These are phyloP conservation scores for Globisporangium rhizosaccharum DNA, from an alignment of 352 stramenopile species.

Conservation along the genomic window DNA sequence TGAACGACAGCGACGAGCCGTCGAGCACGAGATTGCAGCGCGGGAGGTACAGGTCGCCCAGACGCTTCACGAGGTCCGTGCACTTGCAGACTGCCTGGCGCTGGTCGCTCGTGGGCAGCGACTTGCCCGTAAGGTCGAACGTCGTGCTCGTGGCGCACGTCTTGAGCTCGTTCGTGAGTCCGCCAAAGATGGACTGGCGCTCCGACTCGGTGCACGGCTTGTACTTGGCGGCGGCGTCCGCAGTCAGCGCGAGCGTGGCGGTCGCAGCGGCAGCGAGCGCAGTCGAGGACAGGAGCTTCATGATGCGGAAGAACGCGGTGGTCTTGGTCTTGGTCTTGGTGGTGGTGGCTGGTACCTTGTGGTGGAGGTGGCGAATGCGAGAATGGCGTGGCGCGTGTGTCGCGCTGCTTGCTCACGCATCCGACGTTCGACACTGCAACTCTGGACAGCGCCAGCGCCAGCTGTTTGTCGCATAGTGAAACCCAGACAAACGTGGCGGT, in stretches of 20 bases:
- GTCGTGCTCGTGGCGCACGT: slow-evolving; percentile 15
- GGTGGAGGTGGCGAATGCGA: slow-evolving; percentile 2
- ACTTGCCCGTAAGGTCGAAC: slow-evolving; percentile 20
- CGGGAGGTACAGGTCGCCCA: slow-evolving; percentile 19
- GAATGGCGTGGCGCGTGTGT: slow-evolving; percentile 1
- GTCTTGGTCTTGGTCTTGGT: background rate
- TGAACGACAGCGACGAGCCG: slow-evolving; percentile 22
- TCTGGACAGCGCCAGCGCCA: background rate
- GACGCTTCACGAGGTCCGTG: slow-evolving; percentile 20
- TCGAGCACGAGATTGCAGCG: slow-evolving; percentile 26
- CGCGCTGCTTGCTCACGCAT: background rate
- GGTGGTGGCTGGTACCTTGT: background rate
- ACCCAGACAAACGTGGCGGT: background rate
- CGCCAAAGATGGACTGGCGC: slow-evolving; percentile 12
- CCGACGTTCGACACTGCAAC: background rate
- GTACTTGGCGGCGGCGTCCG: slow-evolving; percentile 6
- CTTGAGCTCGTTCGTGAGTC: slow-evolving; percentile 17
- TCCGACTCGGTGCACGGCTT: slow-evolving; percentile 12
- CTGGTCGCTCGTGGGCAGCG: slow-evolving; percentile 19
- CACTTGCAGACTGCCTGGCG: slow-evolving; percentile 27
- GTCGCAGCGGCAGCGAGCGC: background rate
- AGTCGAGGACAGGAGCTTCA: background rate
- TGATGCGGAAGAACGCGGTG: background rate
- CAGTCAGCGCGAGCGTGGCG: slow-evolving; percentile 3
- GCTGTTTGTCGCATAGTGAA: background rate